Conservation (phyloP, 1,284 basidiomycete genomes). For the Malassezia equina region DNA sequence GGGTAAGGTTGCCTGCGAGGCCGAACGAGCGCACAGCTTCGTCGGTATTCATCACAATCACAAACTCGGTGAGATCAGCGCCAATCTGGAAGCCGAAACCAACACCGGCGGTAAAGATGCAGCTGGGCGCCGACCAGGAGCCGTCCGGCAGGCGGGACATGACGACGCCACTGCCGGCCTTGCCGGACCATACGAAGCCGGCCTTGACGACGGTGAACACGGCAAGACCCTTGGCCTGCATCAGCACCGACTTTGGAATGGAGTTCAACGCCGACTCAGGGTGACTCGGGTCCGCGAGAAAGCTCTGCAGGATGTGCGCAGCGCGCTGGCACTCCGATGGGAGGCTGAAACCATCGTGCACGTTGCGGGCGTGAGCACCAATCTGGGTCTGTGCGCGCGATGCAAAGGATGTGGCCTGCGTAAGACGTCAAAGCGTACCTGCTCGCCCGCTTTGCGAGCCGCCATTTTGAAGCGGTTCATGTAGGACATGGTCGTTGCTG, state of each 20-base stretch:
- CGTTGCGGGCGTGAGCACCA: conserved; percentile 31
- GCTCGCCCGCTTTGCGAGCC: conserved; percentile 67
- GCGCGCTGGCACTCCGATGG: conserved; percentile 59
- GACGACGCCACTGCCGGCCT: conserved; percentile 86
- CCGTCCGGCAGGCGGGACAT: conserved; percentile 89
- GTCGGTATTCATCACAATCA: conserved; percentile 86
- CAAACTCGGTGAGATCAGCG: conserved; percentile 54
- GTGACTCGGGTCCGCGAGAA: conserved; percentile 78
- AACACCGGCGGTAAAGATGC: conserved; percentile 80
- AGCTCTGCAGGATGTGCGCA: conserved; percentile 75
- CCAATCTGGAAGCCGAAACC: conserved; percentile 92
- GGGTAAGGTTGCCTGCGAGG: conserved; percentile 86
- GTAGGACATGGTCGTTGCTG: conserved; percentile 51
- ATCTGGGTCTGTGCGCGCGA: conserved; percentile 30
- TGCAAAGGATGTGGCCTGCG: conserved; percentile 39
- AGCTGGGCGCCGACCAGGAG: conserved; percentile 91
- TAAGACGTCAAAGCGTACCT: conserved; percentile 51
- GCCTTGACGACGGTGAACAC: conserved; percentile 78
- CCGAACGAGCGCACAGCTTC: conserved; percentile 93
- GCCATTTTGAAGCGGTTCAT: conserved; percentile 69
- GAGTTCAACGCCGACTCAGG: conserved; percentile 86
- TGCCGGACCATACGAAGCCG: conserved; percentile 91
- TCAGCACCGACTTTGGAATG: conserved; percentile 85
- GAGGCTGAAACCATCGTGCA: conserved; percentile 40
- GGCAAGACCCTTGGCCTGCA: conserved; percentile 71